These are phyloP conservation scores for Amanita inopinata DNA, from an alignment of 768 basidiomycete species.

Conservation along the genomic window DNA sequence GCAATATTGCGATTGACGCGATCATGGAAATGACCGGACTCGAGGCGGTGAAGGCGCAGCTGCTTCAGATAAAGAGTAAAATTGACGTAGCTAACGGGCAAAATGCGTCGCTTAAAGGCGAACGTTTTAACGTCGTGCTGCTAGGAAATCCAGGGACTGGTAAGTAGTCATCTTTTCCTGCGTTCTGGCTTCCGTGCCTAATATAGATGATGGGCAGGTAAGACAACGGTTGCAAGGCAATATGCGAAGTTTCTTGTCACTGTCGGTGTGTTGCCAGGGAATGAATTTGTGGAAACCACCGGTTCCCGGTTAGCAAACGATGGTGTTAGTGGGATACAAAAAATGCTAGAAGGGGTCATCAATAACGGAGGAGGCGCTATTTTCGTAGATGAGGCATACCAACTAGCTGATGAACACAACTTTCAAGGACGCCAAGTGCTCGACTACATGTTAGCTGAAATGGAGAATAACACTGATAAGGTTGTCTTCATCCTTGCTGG, in stretches of 20 bases:
- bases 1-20: slow-evolving; percentile 45
- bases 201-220: slow-evolving; percentile 30
- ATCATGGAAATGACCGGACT: slow-evolving; percentile 67
- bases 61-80: slow-evolving; percentile 49
- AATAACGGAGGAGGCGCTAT: slow-evolving; percentile 52
- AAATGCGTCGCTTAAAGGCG: slow-evolving; percentile 36
- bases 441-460: slow-evolving; percentile 63
- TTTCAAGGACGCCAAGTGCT: slow-evolving; percentile 46
- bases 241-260: slow-evolving; percentile 57
- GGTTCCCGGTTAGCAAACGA: slow-evolving; percentile 50
- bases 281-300: slow-evolving; percentile 50
- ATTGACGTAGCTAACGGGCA: slow-evolving; percentile 50
- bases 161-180: slow-evolving; percentile 18
- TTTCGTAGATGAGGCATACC: slow-evolving; percentile 69
- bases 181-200: background rate
- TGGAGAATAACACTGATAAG: slow-evolving; percentile 59
- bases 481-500: slow-evolving; percentile 65
- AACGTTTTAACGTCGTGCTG: slow-evolving; percentile 52
- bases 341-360: slow-evolving; percentile 34
- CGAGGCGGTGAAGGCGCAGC: slow-evolving; percentile 51
- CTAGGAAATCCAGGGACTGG: slow-evolving; percentile 73
- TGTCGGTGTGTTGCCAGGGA: slow-evolving; percentile 41
- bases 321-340: slow-evolving; percentile 43
- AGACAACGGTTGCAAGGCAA: slow-evolving; percentile 58
- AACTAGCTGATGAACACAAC: slow-evolving; percentile 41